Evolutionary conservation across 129 eudicot species (phyloP).

Genomic region (Flaveria robusta): DNA sequence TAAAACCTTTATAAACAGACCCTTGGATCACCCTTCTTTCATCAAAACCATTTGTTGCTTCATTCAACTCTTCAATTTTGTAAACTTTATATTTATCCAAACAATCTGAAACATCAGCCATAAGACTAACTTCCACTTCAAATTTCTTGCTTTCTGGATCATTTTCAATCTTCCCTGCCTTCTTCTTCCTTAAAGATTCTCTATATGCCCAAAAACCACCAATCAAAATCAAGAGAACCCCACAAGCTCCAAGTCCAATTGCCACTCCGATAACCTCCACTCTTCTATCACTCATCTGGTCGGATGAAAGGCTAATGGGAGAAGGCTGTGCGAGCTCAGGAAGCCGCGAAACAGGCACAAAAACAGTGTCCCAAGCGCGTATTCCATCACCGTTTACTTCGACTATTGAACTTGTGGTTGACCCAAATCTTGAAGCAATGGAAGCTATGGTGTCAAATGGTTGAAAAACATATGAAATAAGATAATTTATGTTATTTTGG

Average conservation of each 20-base stretch:
- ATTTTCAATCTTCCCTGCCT: slow-evolving; percentile 18
- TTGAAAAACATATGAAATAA: slow-evolving; percentile 76
- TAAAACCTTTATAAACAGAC: slow-evolving; percentile 74
- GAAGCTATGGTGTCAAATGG: slow-evolving; percentile 56
- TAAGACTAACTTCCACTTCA: slow-evolving; percentile 49
- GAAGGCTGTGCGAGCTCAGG: slow-evolving; percentile 70
- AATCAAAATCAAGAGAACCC: slow-evolving; percentile 47
- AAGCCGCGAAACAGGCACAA: slow-evolving; percentile 70
- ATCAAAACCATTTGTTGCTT: slow-evolving; percentile 82
- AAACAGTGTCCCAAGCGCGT: slow-evolving; percentile 48
- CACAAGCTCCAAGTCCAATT: slow-evolving; percentile 68
- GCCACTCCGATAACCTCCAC: slow-evolving; percentile 61
- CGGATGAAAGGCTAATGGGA: slow-evolving; percentile 20
- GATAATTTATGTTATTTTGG: slow-evolving; percentile 42
- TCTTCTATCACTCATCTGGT: slow-evolving; percentile 27
- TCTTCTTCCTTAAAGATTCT: slow-evolving; percentile 43
- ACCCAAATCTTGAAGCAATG: slow-evolving; percentile 60
- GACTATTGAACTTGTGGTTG: slow-evolving; percentile 37
- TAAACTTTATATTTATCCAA: slow-evolving; percentile 88
- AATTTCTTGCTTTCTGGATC: slow-evolving; percentile 32
- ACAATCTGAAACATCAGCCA: slow-evolving; percentile 90
- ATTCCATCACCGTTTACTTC: slow-evolving; percentile 57
- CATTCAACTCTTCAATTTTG: slow-evolving; percentile 58
- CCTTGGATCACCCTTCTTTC: slow-evolving; percentile 66
- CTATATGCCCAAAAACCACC: slow-evolving; percentile 52